phyloP scores from a whole-genome alignment of 768 basidiomycete genomes.

The Rickenella mellea region DNA sequence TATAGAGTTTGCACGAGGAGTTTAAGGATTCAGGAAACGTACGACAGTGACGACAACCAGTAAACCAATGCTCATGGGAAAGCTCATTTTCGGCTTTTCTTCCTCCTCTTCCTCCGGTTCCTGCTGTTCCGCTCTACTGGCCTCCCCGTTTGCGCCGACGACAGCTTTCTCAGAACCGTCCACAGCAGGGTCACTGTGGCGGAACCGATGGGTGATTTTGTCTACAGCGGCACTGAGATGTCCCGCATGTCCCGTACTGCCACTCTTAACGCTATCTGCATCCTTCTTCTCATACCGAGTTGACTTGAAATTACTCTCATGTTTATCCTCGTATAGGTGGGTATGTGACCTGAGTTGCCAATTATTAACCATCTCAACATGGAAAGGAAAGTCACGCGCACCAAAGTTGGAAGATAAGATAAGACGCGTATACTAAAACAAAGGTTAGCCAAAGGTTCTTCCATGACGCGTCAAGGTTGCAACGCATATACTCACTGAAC shows the following conservation, averaged over 20 bases:
- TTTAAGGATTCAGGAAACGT: constrained; percentile 14
- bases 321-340: constrained; percentile 46
- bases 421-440: constrained; percentile 56
- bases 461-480: not conserved
- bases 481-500: constrained; percentile 40
- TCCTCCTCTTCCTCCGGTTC: constrained; percentile 28
- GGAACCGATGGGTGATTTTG: no score
- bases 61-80: constrained; percentile 44
- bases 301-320: constrained; percentile 12
- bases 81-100: constrained; percentile 50
- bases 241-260: no score
- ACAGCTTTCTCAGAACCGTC: constrained; percentile 3
- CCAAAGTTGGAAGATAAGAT: constrained; percentile 68
- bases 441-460: not conserved
- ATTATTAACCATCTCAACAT: no score
- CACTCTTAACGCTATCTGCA: no score
- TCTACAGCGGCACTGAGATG: no score
- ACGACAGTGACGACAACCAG: constrained; percentile 57
- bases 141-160: constrained; percentile 6
- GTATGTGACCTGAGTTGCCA: no score
- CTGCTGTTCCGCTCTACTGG: constrained; percentile 8
- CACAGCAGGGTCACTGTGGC: no score
- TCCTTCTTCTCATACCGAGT: constrained; percentile 13
- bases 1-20: not conserved
- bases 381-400: no score